These are phyloP conservation scores for Triticum dicoccoides DNA, from an alignment of 176 grass and related monocot species.

Conservation along the genomic window DNA sequence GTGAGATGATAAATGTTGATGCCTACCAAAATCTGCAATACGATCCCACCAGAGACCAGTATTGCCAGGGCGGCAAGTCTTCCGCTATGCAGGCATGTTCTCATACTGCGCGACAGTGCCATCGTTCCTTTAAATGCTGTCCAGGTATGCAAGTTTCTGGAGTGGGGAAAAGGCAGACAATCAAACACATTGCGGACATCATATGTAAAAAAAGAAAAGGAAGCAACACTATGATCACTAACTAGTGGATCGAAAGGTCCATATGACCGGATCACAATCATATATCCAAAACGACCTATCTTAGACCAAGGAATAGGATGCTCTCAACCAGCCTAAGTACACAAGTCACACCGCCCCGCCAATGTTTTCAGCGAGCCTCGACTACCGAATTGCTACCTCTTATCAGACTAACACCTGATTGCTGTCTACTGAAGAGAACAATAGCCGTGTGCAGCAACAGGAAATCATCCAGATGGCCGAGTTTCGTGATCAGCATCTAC, in stretches of 20 bases:
- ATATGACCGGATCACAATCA: not conserved
- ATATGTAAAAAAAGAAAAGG: too few species aligned
- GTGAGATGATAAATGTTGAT: not conserved
- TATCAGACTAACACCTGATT: not conserved
- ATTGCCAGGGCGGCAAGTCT: constrained; percentile 76
- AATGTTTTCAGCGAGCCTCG: not conserved
- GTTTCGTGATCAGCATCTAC: not conserved
- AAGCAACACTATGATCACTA: not conserved
- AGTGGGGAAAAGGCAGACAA: not conserved
- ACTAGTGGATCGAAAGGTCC: not conserved
- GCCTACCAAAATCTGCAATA: constrained; percentile 84
- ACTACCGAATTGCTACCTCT: not conserved
- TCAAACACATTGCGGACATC: not conserved
- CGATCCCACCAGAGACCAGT: constrained; percentile 69
- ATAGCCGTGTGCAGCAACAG: not conserved
- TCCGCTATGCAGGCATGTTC: constrained; percentile 64
- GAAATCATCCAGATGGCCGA: not conserved
- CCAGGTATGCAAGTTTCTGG: not conserved
- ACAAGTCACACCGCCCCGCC: too few species aligned
- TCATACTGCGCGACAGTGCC: constrained; percentile 61
- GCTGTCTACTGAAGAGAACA: not conserved
- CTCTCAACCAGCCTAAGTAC: not conserved
- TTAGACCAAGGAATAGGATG: not conserved
- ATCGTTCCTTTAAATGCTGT: constrained; percentile 22
- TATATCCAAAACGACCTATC: too few species aligned